Percentiles rank a stretch among this genome's conserved stretches.
phyloP scores from a whole-genome alignment of 495 filamentous ascomycete genomes.

The Ascodesmis nigricans region DNA sequence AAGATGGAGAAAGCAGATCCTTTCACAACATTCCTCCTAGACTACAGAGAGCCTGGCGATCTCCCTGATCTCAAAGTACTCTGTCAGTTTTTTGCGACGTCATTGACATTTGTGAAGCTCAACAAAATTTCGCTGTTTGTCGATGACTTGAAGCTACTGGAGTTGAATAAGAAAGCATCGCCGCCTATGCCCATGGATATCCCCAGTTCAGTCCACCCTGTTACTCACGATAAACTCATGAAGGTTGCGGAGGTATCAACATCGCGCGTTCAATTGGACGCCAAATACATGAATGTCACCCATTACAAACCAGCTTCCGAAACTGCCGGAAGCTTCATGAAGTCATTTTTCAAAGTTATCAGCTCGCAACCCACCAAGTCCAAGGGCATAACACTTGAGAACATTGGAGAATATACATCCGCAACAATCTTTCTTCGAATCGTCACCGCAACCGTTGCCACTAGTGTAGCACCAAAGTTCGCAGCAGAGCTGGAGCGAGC shows the following conservation, averaged over 20 bases:
- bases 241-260: conserved; percentile 48
- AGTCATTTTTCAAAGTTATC: conserved; percentile 12
- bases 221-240: conserved; percentile 69
- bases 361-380: background rate
- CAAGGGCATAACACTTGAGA: conserved; percentile 9
- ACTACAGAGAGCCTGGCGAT: conserved; percentile 71
- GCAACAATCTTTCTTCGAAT: conserved; percentile 73
- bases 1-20: conserved; percentile 39
- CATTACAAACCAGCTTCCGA: conserved; percentile 14
- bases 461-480: conserved; percentile 42
- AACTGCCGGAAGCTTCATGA: conserved; percentile 7
- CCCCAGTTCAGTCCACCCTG: conserved; percentile 57
- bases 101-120: conserved; percentile 84
- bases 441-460: conserved; percentile 59
- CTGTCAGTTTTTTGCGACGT: conserved; percentile 78
- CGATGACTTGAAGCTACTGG: conserved; percentile 62
- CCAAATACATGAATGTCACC: conserved; percentile 60
- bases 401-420: conserved; percentile 22
- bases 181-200: conserved; percentile 49
- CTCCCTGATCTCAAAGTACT: conserved; percentile 69
- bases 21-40: conserved; percentile 75
- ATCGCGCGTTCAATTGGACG: conserved; percentile 75
- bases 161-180: conserved; percentile 60
- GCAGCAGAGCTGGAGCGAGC: conserved; percentile 79
- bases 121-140: conserved; percentile 74